These are phyloP conservation scores for Backusella australiensis DNA, from an alignment of 192 early-diverging fungal species.

Conservation along the genomic window DNA sequence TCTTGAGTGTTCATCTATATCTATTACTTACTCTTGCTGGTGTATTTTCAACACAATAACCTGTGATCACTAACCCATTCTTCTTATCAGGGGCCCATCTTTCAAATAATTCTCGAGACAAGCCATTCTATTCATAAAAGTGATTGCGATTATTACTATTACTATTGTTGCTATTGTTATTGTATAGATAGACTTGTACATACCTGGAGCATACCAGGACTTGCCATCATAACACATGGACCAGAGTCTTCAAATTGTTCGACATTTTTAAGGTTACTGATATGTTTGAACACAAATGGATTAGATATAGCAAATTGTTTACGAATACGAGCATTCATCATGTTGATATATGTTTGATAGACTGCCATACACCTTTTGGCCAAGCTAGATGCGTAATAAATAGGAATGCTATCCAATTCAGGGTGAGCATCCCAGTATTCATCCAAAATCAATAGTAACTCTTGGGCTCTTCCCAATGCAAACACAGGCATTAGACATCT, in stretches of 20 bases:
- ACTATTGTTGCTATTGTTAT: not conserved
- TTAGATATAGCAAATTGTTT: slow-evolving; percentile 85
- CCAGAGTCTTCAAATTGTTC: slow-evolving; percentile 91
- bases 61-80: slow-evolving; percentile 93
- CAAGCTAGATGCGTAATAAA: slow-evolving; percentile 92
- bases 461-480: slow-evolving; percentile 96
- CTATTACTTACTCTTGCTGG: slow-evolving; percentile 66
- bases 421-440: slow-evolving; percentile 95
- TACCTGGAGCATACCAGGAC: slow-evolving; percentile 96
- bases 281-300: slow-evolving; percentile 97
- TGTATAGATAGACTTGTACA: not conserved
- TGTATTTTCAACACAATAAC: slow-evolving; percentile 98
- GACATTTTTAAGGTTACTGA: slow-evolving; percentile 84
- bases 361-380: slow-evolving; percentile 98
- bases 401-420: slow-evolving; percentile 86
- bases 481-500: slow-evolving; percentile 95
- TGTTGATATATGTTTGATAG: slow-evolving; percentile 96
- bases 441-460: slow-evolving; percentile 94
- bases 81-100: slow-evolving; percentile 90
- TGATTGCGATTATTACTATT: not conserved
- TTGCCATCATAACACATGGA: slow-evolving; percentile 98
- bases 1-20: not conserved
- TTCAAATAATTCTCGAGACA: slow-evolving; percentile 94
- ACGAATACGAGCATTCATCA: slow-evolving; percentile 96
- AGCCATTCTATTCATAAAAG: slow-evolving; percentile 59